Conservation (phyloP, 331 rosid species). For the Saraca asoca region DNA sequence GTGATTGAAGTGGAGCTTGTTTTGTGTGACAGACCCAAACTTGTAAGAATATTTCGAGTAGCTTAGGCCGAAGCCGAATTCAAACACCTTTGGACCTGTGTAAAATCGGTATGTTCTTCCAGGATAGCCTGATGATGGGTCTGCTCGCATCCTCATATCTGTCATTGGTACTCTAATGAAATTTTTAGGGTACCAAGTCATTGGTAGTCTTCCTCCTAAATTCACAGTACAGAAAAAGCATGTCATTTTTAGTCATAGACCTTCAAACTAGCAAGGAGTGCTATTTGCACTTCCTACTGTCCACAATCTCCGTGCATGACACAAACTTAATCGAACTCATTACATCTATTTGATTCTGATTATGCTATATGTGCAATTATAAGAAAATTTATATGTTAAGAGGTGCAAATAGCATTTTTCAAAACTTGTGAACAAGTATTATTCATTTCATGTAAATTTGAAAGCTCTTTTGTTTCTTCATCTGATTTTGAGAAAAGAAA, state of each 20-base stretch:
- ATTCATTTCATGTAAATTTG: no score
- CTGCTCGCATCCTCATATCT: conserved; percentile 93
- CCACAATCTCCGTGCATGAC: no score
- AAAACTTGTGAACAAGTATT: no score
- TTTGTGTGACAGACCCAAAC: conserved; percentile 42
- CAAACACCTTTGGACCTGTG: conserved; percentile 63
- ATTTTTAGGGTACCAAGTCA: conserved; percentile 81
- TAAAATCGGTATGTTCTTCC: conserved; percentile 89
- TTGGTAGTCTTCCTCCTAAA: conserved; percentile 87
- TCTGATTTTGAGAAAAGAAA: neutral
- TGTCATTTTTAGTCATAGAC: no score
- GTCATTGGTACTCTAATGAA: conserved; percentile 73
- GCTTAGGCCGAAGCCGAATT: conserved; percentile 67
- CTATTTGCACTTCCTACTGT: no score
- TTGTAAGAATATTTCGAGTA: conserved; percentile 51
- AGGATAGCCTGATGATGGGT: conserved; percentile 64
- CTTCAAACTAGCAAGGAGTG: no score
- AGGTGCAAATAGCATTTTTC: neutral
- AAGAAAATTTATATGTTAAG: no score
- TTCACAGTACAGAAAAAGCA: conserved; percentile 10
- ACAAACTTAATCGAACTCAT: no score
- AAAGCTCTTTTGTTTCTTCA: neutral
- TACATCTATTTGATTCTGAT: no score
- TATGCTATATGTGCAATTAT: no score
- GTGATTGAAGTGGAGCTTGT: conserved; percentile 52